Base-by-base conservation (phyloP, 805 yeast genomes). In the Schwanniomyces polymorphus region DNA sequence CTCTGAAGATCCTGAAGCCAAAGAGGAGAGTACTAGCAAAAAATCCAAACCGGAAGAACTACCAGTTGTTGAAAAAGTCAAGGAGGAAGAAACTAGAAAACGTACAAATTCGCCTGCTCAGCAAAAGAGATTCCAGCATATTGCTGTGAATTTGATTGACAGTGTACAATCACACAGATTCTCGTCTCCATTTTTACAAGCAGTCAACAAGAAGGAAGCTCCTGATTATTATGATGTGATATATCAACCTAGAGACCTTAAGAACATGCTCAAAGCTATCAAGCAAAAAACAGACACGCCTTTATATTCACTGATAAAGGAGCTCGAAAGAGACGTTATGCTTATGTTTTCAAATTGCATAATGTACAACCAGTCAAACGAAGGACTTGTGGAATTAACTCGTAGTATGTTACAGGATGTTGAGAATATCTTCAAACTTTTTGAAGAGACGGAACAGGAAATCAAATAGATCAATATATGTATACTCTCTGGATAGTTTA, bases 341-440 rank as follows among this genome's bases (percentile, higher is more conserved):
- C 70, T 84, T 49, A 86, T 88, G 94, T 86, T 85, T 67, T 86
- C 92, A 43, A 88, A 88, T 63, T 88, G 92, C 14, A 78, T 88
- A 14, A 88, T 88, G 94, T 88, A 84, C 67, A 88, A 88, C 63
- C 79, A 79, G 55, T 75, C 81, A 50, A 82, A 78, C 49, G 79
- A 83, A 25, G 89, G 84, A 45, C 74, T 86, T 50, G 80, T 79
- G 38, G 63, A 66, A 31, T 78, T 88, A 76, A 80, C 90, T 1
- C 68, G 76, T 51, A 88, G 82, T 53, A 86, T 88, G 92, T 83
- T 80, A 68, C 68, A 72, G 37, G 94, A 86, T 43, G 80, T 85
- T 5, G 80, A 78, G 28, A 78, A 73, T 12, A 68, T 83, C 28
- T 70, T 83, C 51, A 69, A 77, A 45, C 64, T 86, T 60, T 84